phyloP scores from a whole-genome alignment of 169 alveolate species.

The Fabrea salina region DNA sequence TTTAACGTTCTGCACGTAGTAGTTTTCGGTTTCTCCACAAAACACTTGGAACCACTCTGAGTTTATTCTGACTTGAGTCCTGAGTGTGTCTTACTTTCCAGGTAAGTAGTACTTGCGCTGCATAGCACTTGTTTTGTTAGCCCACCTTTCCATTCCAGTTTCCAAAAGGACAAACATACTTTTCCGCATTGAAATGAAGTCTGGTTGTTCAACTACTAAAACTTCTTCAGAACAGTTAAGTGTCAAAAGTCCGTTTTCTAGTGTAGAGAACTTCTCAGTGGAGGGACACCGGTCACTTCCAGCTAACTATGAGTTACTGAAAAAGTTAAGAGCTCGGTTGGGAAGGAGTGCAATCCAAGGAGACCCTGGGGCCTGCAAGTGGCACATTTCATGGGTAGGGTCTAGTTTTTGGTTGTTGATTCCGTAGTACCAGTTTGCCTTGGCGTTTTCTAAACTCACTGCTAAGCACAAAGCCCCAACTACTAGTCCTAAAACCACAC shows the following conservation, averaged over 20 bases:
- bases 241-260: neutral
- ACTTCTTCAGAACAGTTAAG: neutral
- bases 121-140: neutral
- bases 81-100: neutral
- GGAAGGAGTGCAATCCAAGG: slow-evolving; percentile 28
- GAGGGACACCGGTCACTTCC: slow-evolving; percentile 9
- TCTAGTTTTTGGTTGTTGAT: neutral
- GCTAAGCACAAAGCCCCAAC: neutral
- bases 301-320: slow-evolving; percentile 29
- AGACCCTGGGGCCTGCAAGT: neutral
- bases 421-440: slow-evolving; percentile 3
- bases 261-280: neutral
- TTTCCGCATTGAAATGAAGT: slow-evolving; percentile 3
- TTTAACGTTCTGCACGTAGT: neutral
- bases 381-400: neutral
- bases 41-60: slow-evolving; percentile 25
- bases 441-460: neutral
- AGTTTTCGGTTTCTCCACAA: slow-evolving; percentile 20
- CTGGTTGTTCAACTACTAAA: neutral
- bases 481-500: neutral
- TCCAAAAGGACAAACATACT: slow-evolving; percentile 12
- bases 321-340: slow-evolving; percentile 17
- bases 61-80: neutral
- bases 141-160: slow-evolving; percentile 14
- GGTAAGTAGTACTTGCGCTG: neutral